Conservation (phyloP, 169 alveolate species). For the Eimeria acervulina region DNA sequence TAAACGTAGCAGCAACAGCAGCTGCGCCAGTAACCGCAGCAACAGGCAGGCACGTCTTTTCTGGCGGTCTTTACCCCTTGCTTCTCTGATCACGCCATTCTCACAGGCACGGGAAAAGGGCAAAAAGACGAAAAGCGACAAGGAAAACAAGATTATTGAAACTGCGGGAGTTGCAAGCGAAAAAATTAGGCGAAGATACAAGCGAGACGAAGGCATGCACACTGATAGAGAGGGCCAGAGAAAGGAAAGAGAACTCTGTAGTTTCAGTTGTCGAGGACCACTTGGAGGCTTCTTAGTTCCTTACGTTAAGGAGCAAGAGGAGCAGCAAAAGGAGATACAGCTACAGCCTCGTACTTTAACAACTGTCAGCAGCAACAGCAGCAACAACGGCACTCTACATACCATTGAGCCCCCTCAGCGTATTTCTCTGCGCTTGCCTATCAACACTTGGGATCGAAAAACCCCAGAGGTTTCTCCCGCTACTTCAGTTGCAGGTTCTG, state of each 20-base stretch:
- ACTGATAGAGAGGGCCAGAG: background rate
- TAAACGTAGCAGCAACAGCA: background rate
- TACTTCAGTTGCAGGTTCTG: background rate
- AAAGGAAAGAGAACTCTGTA: background rate
- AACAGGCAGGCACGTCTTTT: too few relatives aligned
- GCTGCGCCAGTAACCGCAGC: background rate
- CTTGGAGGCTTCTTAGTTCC: background rate
- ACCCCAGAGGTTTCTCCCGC: background rate
- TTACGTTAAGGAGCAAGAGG: background rate
- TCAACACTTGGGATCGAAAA: background rate
- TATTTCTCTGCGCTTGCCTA: background rate
- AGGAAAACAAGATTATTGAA: background rate
- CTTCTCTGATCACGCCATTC: too few relatives aligned
- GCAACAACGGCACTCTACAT: background rate
- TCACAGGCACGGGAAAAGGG: background rate
- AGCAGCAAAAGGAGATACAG: background rate
- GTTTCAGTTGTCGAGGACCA: background rate
- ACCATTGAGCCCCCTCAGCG: constrained; percentile 9
- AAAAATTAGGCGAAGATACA: too few relatives aligned
- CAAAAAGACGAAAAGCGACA: background rate
- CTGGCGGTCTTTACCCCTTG: too few relatives aligned
- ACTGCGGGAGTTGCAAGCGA: background rate
- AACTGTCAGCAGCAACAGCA: background rate
- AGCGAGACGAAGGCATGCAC: background rate
- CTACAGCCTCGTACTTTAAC: background rate